Evolutionary conservation across 805 yeast species (phyloP), one percentile per base, ranked within the genome.

Genomic region (Barnettozyma siamensis): DNA sequence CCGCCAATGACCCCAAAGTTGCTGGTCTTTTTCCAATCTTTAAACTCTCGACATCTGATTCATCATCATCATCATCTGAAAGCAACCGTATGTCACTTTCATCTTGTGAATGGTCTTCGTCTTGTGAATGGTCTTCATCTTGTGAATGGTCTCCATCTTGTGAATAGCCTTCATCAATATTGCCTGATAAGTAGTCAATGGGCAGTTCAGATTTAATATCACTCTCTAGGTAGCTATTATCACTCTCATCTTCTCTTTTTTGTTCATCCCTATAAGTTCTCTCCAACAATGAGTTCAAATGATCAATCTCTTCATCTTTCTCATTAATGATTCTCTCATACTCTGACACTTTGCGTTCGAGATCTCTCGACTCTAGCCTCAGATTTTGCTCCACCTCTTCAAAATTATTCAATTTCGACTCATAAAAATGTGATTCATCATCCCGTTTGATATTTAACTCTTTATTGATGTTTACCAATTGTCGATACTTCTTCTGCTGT

Each of bases 211-310:
- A 19, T 23, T 20, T 16, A 13, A 13, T 12, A 11, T 31, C 15
- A 30, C n/a, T n/a, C n/a, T n/a, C 4, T 5, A 9, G 19, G 33
- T 7, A 11, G 21, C 30, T 47, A 54, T 29, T 35, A 19, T 35
- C 45, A 35, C 12, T 41, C 37, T 18, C 6, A 26, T 30, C 23
- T n/a, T 37, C 41, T 21, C 18, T 29, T 11, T 13, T 29, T 6
- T 29, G 17, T 6, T 20, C n/a, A 6, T 37, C 35, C 8, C 24
- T 21, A 19, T 41, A 37, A 16, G 33, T n/a, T 10, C 40, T 33
- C 13, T 49, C 52, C 21, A 54, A 38, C 31, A 53, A 55, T 7
- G 40, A 20, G 23, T 47, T 53, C 40, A 57, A 40, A 2, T 19
- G 13, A 7, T 39, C 29, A 29, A 55, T 44, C 33, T 50, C 51